A percentile compares a stretch with the other conserved stretches of the same genome.
Evolutionary conservation across 257 asterid genomes (phyloP).

Genomic region (Ballota nigra): DNA sequence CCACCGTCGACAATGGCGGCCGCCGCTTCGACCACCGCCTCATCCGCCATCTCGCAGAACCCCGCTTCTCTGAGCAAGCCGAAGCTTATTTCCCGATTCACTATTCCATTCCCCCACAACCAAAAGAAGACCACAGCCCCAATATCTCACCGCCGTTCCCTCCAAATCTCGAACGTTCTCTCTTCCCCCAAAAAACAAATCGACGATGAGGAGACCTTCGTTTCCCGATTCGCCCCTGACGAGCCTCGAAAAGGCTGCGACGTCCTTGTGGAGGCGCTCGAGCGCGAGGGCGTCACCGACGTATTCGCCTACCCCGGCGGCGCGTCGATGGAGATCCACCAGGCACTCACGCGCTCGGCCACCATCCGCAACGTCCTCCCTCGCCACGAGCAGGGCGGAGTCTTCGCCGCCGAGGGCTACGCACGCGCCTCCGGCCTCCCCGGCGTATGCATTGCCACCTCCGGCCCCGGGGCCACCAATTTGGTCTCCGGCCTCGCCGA

Average conservation of each 20-base stretch:
- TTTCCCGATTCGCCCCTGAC: conserved; percentile 57
- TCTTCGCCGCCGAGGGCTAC: conserved; percentile 85
- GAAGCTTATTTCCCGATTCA: conserved; percentile 23
- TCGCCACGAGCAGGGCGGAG: conserved; percentile 88
- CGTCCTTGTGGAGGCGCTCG: conserved; percentile 80
- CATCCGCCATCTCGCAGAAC: conserved; percentile 22
- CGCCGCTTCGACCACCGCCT: conserved; percentile 26
- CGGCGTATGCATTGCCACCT: conserved; percentile 86
- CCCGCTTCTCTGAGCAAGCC: conserved; percentile 12
- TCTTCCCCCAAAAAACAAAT: conserved; percentile 22
- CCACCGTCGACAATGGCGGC: conserved; percentile 41
- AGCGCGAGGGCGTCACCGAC: conserved; percentile 74
- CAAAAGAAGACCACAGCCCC: conserved; percentile 15
- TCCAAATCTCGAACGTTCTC: conserved; percentile 34
- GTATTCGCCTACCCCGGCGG: conserved; percentile 91
- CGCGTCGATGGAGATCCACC: conserved; percentile 84
- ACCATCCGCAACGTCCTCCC: conserved; percentile 73
- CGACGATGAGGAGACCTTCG: conserved; percentile 23
- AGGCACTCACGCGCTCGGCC: conserved; percentile 70
- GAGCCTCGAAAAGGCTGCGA: conserved; percentile 79
- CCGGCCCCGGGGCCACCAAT: conserved; percentile 95
- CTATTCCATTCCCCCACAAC: conserved; percentile 24
- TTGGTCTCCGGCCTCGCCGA: conserved; percentile 78
- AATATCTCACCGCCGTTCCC: conserved; percentile 28
- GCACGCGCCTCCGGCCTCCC: conserved; percentile 73